These are phyloP conservation scores for Vitis rupestris DNA, from an alignment of 164 flowering plant genomes.

Conservation along the genomic window DNA sequence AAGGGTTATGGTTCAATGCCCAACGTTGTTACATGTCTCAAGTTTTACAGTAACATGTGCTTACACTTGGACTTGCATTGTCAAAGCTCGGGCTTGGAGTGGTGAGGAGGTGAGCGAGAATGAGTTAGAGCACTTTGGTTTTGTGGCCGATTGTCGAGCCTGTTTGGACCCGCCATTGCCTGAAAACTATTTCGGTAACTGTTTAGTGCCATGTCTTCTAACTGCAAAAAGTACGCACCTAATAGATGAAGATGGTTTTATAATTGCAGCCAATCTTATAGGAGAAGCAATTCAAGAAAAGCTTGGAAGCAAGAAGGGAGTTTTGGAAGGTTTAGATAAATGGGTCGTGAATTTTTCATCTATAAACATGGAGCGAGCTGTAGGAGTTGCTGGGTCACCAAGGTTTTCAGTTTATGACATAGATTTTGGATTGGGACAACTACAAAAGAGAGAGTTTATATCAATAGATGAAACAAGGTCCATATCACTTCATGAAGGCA, in stretches of 20 bases:
- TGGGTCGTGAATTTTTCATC: neutral
- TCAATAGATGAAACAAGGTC: slow-evolving; percentile 17
- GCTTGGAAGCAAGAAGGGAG: neutral
- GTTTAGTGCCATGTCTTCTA: neutral
- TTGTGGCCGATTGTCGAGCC: slow-evolving; percentile 21
- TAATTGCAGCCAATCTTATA: slow-evolving; percentile 19
- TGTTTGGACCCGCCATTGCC: slow-evolving; percentile 27
- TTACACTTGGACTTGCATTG: slow-evolving; percentile 26
- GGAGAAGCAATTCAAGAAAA: slow-evolving; percentile 12
- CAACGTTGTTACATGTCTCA: slow-evolving; percentile 15
- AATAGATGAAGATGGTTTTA: slow-evolving; percentile 22
- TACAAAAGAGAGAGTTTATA: slow-evolving; percentile 13
- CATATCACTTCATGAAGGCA: slow-evolving; percentile 6
- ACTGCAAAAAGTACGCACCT: slow-evolving; percentile 7
- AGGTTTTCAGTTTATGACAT: slow-evolving; percentile 8
- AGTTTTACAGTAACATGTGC: slow-evolving; percentile 27
- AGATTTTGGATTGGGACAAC: slow-evolving; percentile 22
- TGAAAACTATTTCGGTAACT: slow-evolving; percentile 33
- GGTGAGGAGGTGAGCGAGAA: neutral
- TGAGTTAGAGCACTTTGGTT: slow-evolving; percentile 2
- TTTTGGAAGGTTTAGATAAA: neutral
- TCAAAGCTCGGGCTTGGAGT: slow-evolving; percentile 4
- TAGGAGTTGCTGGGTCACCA: slow-evolving; percentile 18
- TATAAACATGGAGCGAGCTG: too few relatives aligned
- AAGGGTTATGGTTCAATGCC: neutral